Base-by-base conservation (phyloP, 1,284 basidiomycete genomes). In the Rhodotorula sp. region DNA sequence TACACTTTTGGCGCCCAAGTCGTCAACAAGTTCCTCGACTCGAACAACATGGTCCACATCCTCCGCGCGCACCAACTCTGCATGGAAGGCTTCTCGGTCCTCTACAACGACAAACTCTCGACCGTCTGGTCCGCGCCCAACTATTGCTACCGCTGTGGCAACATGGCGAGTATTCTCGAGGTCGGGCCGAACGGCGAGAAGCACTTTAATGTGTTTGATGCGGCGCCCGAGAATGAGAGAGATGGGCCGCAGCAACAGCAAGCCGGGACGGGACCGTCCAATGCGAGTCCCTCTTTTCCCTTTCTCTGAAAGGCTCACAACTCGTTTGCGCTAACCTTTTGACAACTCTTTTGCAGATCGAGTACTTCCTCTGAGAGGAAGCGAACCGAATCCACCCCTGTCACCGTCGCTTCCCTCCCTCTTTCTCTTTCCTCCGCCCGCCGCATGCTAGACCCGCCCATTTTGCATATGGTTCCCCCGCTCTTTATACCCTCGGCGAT, bases 41-140 rank as follows among this genome's bases (percentile, higher is more conserved):
- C 91, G 65, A 99, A 99, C 83, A 87, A 89, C 75, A 97, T 99
- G 94, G 89, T 90, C 52, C 95, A 99, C 80, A 97, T 99, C 77
- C 86, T 99, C 21, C 90, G 97, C 43, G 97, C 97, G 23, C 97
- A 99, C 81, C 97, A 99, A 80, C 87, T 99, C 8, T 99, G 97
- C 82, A 98, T 99, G 97, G 97, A 99, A 83, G 97, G 97, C 3
- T 99, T 93, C 82, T 88, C 90, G 34, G 93, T 95, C 6, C 85
- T 98, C 49, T 99, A 97, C 82, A 93, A 95, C 81, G 91, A 94
- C 77, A 90, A 92, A 77, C 87, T 99, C 60, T 94, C 92, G 38
- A 99, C 97, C 0, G 97, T 99, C 4, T 99, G 97, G 97, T 93
- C 90, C 50, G 97, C 95, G 57, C 95, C 95, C 26, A 99, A 99